Base-by-base conservation (phyloP, 257 asterid genomes). In the Rehmannia glutinosa region DNA sequence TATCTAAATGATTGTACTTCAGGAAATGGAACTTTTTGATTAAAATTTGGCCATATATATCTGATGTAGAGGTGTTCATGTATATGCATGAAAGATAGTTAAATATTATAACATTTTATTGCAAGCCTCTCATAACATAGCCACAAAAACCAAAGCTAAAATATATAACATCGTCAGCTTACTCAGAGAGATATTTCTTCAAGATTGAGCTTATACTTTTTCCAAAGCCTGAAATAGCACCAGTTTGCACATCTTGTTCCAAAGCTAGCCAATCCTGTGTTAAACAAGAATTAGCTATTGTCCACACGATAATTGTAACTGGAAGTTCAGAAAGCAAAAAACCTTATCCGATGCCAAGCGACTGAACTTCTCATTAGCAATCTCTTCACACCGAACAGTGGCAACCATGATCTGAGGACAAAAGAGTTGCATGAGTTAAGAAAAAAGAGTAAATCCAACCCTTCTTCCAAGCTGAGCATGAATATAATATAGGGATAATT, bases 351-450 rank as follows among this genome's bases (percentile, higher is more conserved):
- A 70, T 13, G 53, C 72, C 75, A 83, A 80, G 52, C 36, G 36
- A 62, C 41, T 45, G 69, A 77, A 78, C 78, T 78, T 83, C 73
- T 80, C 84, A 62, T 58, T 75, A 25, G 89, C 89, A 64, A 83
- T 78, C 71, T 83, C 89, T 75, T 83, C 86, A 67, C 89, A 83
- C 39, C 89, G 78, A 43, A 83, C 89, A 54, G 89, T 75, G 42
- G 89, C 84, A 66, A 83, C 89, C 89, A 83, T 83, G 72, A 80
- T 81, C 89, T 83, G 54, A 56, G 66, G 52, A 62, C 30, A 27
- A 32, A 27, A 41, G 12, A 35, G 57, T 70, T 12, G 38, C 52
- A 61, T 33, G 53, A 19, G 54, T 64, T 7, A 64, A 30, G 33
- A 36, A 38, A 4, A 62, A n/a, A 42, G 8, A 42, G 32, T 41